These are phyloP conservation scores for Solanum bulbocastanum DNA, from an alignment of 257 asterid species.

Conservation along the genomic window DNA sequence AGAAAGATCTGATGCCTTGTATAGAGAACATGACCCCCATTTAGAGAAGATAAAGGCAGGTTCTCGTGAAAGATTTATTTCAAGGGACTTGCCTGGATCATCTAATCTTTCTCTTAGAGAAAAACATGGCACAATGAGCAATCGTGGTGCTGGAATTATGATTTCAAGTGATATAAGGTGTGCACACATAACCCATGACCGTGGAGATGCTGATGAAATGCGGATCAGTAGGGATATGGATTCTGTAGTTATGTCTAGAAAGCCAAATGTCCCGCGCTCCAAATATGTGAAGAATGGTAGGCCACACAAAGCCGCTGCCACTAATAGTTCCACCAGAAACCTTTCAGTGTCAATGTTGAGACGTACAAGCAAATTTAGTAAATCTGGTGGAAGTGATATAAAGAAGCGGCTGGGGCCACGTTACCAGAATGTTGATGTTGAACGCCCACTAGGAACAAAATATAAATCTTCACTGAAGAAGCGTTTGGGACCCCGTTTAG, in stretches of 20 bases:
- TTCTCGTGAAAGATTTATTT: constrained; percentile 17
- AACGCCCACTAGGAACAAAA: constrained; percentile 27
- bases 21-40: constrained; percentile 18
- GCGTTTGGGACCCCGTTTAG: constrained; percentile 41
- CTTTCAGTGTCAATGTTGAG: constrained; percentile 14
- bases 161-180: constrained; percentile 34
- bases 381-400: constrained; percentile 35
- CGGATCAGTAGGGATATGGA: constrained; percentile 18
- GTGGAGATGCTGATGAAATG: constrained; percentile 5
- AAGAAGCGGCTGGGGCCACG: constrained; percentile 54
- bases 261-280: constrained; percentile 9
- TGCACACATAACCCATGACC: constrained; percentile 22
- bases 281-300: constrained; percentile 16
- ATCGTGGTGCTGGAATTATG: constrained; percentile 15
- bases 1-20: constrained; percentile 21
- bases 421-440: constrained; percentile 35
- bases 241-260: constrained; percentile 10
- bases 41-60: constrained; percentile 14
- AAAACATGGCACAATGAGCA: constrained; percentile 15
- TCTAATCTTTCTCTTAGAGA: constrained; percentile 13
- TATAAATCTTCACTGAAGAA: constrained; percentile 36
- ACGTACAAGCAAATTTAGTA: constrained; percentile 9
- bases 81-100: constrained; percentile 21
- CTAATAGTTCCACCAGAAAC: constrained; percentile 13
- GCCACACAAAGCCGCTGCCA: constrained; percentile 5